Percentiles rank a stretch among this genome's conserved stretches.
Evolutionary conservation across 2,329 filamentous ascomycete species (phyloP).

Genomic region (Chaetomium olivaceum): DNA sequence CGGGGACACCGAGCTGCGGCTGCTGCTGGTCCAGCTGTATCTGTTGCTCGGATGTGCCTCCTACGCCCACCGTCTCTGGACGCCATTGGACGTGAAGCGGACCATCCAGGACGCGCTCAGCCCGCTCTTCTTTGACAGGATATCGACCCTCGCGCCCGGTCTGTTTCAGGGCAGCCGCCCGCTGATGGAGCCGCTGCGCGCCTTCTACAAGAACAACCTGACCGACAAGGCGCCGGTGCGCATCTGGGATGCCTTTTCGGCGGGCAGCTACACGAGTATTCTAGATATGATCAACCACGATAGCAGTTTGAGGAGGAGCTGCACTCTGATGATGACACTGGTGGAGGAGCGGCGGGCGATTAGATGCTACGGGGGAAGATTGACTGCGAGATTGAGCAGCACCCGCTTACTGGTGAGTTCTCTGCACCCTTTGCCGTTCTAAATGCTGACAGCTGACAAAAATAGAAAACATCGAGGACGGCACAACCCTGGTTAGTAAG

Average conservation of each 20-base stretch:
- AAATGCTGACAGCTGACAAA: slow-evolving; percentile 8
- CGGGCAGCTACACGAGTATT: slow-evolving; percentile 54
- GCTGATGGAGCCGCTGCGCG: slow-evolving; percentile 46
- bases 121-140: slow-evolving; percentile 56
- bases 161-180: slow-evolving; percentile 42
- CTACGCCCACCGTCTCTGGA: slow-evolving; percentile 51
- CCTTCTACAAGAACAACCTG: slow-evolving; percentile 50
- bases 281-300: slow-evolving; percentile 49
- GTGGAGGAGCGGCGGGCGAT: slow-evolving; percentile 53
- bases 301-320: slow-evolving; percentile 49
- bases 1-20: slow-evolving; percentile 48
- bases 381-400: slow-evolving; percentile 44
- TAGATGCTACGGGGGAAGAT: slow-evolving; percentile 46
- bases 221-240: slow-evolving; percentile 40
- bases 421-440: background rate
- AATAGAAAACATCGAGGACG: slow-evolving; percentile 46
- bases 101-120: slow-evolving; percentile 59
- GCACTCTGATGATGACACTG: slow-evolving; percentile 53
- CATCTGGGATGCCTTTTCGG: slow-evolving; percentile 52
- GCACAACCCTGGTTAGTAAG: slow-evolving; percentile 43
- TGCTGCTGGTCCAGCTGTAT: slow-evolving; percentile 55
- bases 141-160: slow-evolving; percentile 53
- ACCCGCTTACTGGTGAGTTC: slow-evolving; percentile 50
- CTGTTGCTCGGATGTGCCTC: slow-evolving; percentile 52
- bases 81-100: slow-evolving; percentile 55